A percentile compares a stretch with the other conserved stretches of the same genome.
Evolutionary conservation across 306 rosid species (phyloP).

Genomic region (Pterocarpus macrocarpus): DNA sequence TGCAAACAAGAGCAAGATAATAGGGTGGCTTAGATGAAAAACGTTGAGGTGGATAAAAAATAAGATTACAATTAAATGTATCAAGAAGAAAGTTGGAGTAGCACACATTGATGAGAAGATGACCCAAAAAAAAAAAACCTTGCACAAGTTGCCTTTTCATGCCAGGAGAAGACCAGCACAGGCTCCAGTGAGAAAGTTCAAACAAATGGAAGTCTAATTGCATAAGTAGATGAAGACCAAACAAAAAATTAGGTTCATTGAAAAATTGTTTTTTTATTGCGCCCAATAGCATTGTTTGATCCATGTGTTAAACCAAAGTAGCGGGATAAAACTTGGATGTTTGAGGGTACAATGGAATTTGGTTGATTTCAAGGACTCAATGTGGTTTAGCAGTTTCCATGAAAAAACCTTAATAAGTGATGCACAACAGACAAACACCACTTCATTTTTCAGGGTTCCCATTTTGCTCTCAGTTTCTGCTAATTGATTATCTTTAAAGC

Average conservation of each 20-base stretch:
- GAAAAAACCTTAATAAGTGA: background rate
- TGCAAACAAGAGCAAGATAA: background rate
- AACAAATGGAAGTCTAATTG: background rate
- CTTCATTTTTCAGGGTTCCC: background rate
- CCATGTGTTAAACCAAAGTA: background rate
- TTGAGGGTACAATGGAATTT: background rate
- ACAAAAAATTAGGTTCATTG: background rate
- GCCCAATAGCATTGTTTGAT: background rate
- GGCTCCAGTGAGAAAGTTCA: background rate
- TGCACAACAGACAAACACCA: background rate
- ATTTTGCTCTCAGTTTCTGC: conserved; percentile 1
- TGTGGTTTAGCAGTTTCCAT: conserved; percentile 2
- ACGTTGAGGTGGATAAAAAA: background rate
- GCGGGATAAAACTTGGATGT: background rate
- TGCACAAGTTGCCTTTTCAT: background rate
- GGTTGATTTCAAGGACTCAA: background rate
- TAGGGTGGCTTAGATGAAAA: background rate
- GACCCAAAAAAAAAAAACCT: background rate
- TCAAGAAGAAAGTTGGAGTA: background rate
- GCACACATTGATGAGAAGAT: background rate
- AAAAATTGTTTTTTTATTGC: background rate
- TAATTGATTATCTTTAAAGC: background rate
- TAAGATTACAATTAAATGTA: background rate
- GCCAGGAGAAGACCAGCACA: background rate
- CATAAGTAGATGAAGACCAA: background rate